A percentile compares a stretch with the other conserved stretches of the same genome.
Conservation (phyloP, 2,329 filamentous ascomycete species). For the Huntiella omanensis region DNA sequence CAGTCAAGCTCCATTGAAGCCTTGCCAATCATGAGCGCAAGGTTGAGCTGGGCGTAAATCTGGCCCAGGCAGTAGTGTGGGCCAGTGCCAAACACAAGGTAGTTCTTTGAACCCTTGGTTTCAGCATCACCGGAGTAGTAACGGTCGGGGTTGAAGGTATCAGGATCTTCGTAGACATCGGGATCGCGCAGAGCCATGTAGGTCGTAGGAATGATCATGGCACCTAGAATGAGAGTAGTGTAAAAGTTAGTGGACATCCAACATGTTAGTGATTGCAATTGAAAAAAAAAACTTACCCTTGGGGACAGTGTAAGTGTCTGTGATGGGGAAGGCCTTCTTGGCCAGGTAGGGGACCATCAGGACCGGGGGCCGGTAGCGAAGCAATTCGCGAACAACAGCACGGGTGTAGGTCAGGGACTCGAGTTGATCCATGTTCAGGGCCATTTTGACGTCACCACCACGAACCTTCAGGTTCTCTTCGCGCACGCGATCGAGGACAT, state of each 20-base stretch:
- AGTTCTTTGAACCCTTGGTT: slow-evolving; percentile 77
- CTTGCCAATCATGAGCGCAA: slow-evolving; percentile 81
- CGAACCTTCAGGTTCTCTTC: slow-evolving; percentile 72
- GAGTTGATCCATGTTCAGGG: slow-evolving; percentile 65
- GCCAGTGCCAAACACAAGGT: slow-evolving; percentile 84
- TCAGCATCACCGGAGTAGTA: slow-evolving; percentile 85
- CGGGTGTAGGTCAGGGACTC: slow-evolving; percentile 81
- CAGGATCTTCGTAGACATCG: slow-evolving; percentile 78
- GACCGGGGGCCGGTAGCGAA: slow-evolving; percentile 88
- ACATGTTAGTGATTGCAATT: not conserved
- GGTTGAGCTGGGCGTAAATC: slow-evolving; percentile 72
- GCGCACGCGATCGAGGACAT: slow-evolving; percentile 72
- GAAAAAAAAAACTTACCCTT: slow-evolving; percentile 39
- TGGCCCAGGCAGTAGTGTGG: slow-evolving; percentile 95
- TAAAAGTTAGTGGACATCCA: slow-evolving; percentile 11
- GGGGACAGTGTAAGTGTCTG: slow-evolving; percentile 70
- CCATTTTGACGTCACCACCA: slow-evolving; percentile 51
- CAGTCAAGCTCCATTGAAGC: slow-evolving; percentile 74
- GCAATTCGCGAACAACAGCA: slow-evolving; percentile 74
- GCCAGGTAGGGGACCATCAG: slow-evolving; percentile 90
- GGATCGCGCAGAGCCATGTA: slow-evolving; percentile 84
- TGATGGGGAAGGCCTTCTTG: slow-evolving; percentile 91
- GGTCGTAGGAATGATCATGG: slow-evolving; percentile 85
- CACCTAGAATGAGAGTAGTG: slow-evolving; percentile 28
- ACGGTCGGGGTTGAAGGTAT: slow-evolving; percentile 74